Evolutionary conservation across 176 grass and related monocot species (phyloP), one percentile per base, ranked within the genome.

Genomic region (Tuctoria greenei): DNA sequence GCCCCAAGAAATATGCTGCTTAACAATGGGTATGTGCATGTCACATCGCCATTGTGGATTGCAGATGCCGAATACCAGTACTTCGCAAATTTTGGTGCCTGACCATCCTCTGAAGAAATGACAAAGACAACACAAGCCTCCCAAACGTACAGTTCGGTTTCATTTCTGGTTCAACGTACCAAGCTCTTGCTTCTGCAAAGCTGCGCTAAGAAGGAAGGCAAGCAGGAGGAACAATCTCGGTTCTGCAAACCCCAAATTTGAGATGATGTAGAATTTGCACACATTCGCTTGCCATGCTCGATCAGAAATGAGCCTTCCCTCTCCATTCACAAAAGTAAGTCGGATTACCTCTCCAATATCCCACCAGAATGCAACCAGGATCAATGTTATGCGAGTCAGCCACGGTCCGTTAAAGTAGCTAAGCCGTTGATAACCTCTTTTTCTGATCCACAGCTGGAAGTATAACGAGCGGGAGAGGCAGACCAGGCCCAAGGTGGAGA

Each of bases 211-310:
- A 80, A 98, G 92, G 60, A 92, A 92, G 8, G 84, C 83, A 6
- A 94, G 88, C 86, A 98, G 82, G 49, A 98, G 55, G 86, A 98
- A 94, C 68, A 98, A 82, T 52, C 89, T 85, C 10, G 95, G 95
- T 76, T 98, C 95, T 20, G 95, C 91, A 88, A 98, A 94, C 51
- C 95, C 95, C 34, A 98, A 74, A 86, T 94, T 94, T 50, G 91
- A 94, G 62, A 94, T 71, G 58, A 94, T 78, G 42, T 94, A 98
- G 72, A 94, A 86, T 76, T 90, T 79, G 86, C 95, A 98, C 11
- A 92, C 77, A 34, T 79, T 88, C 24, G 31, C 75, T 50, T 91
- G 88, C 82, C 91, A 94, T 76, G 72, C 25, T 21, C 51, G 23
- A 27, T 86, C 58, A 64, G 86, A 84, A 77, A 88, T 77, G 27